phyloP scores from a whole-genome alignment of 768 basidiomycete species.

The Panellus pusillus region DNA sequence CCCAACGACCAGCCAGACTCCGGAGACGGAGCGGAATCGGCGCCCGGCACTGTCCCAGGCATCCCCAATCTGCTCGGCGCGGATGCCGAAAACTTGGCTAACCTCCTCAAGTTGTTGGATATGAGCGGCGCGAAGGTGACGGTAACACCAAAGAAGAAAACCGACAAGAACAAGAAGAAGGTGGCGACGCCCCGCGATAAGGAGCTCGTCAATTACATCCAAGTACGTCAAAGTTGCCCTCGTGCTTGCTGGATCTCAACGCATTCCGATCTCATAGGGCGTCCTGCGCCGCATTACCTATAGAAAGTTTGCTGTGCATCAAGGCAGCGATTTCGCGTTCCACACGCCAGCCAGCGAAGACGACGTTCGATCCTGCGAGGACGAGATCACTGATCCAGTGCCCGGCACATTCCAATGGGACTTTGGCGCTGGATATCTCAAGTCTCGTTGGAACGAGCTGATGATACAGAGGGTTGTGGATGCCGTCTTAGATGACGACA shows the following conservation, averaged over 20 bases:
- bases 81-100: conserved; percentile 5
- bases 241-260: background rate
- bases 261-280: conserved; percentile 2
- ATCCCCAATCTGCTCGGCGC: conserved; percentile 11
- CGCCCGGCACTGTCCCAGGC: too few relatives aligned
- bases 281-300: conserved; percentile 8
- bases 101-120: background rate
- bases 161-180: background rate
- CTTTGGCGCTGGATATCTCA: conserved; percentile 11
- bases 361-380: conserved; percentile 6
- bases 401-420: conserved; percentile 12
- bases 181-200: background rate
- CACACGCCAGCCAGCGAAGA: conserved; percentile 6
- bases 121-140: background rate
- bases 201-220: background rate
- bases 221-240: background rate
- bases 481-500: too few relatives aligned
- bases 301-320: conserved; percentile 5
- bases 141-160: background rate
- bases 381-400: background rate
- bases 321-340: conserved; percentile 10
- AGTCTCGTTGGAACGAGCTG: conserved; percentile 14
- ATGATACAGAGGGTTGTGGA: conserved; percentile 11
- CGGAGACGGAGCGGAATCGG: background rate
- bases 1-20: conserved; percentile 4